phyloP scores from a whole-genome alignment of 257 asterid species.

The Pogostemon cablin region DNA sequence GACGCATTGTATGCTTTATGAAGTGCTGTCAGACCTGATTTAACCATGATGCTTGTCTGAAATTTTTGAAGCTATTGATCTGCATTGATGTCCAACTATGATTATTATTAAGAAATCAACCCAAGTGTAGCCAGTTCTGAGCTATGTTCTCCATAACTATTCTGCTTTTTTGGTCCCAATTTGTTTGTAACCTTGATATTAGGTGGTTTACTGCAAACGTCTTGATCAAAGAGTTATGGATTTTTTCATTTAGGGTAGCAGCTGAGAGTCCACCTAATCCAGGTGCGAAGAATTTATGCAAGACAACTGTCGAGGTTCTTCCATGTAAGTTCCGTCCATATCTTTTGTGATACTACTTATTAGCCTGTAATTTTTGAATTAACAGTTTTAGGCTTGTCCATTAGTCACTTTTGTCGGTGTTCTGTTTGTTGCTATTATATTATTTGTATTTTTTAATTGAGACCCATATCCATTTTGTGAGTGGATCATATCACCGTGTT shows the following conservation, averaged over 20 bases:
- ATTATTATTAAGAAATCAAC: constrained; percentile 26
- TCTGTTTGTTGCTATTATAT: background rate
- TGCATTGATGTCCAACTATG: background rate
- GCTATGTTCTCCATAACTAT: constrained; percentile 20
- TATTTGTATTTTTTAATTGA: background rate
- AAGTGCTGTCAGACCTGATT: constrained; percentile 21
- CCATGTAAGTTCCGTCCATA: constrained; percentile 51
- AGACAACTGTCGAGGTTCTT: constrained; percentile 40
- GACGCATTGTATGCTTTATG: background rate
- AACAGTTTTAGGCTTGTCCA: background rate
- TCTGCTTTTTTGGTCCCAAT: constrained; percentile 26
- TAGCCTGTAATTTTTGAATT: constrained; percentile 22
- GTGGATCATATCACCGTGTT: background rate
- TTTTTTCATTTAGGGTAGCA: constrained; percentile 50
- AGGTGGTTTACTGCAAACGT: constrained; percentile 17
- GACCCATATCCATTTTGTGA: background rate
- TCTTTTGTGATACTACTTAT: constrained; percentile 25
- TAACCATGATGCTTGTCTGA: constrained; percentile 10
- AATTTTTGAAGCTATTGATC: constrained; percentile 21
- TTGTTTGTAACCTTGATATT: constrained; percentile 18
- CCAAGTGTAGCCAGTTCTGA: constrained; percentile 15
- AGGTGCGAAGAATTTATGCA: constrained; percentile 41
- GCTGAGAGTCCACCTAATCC: constrained; percentile 51
- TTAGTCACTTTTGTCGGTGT: constrained; percentile 1
- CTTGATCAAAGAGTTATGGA: constrained; percentile 29